Percentiles rank a stretch among this genome's conserved stretches.
Conservation (phyloP, 1,284 basidiomycete species). For the Malassezia vespertilionis region DNA sequence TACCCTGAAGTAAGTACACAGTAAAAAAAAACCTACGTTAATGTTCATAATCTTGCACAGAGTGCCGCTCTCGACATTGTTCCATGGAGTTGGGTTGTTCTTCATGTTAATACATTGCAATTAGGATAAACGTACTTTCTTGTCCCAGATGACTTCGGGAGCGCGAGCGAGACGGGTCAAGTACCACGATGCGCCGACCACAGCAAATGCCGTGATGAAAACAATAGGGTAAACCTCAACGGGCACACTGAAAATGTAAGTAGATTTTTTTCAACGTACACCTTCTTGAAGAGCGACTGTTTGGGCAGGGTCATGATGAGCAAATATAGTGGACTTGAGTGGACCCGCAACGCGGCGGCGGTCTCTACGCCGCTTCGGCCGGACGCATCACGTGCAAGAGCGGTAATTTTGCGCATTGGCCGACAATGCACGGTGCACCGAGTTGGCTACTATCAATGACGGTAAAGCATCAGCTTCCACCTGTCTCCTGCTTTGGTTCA, state of each 20-base stretch:
- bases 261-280: constrained; percentile 2
- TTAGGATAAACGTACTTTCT: constrained; percentile 29
- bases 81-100: constrained; percentile 45
- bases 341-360: too few species aligned
- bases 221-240: constrained; percentile 34
- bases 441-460: too few species aligned
- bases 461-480: too few species aligned
- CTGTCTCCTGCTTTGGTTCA: too few species aligned
- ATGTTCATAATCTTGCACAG: constrained; percentile 37
- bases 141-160: constrained; percentile 45
- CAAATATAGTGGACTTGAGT: too few species aligned
- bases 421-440: too few species aligned
- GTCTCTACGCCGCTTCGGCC: too few species aligned
- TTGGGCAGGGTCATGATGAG: too few species aligned
- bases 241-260: constrained; percentile 8
- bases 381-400: too few species aligned
- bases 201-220: constrained; percentile 34
- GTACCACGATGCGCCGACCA: constrained; percentile 40
- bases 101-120: background rate
- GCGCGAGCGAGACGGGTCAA: constrained; percentile 32
- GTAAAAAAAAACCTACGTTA: constrained; percentile 20
- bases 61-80: constrained; percentile 39
- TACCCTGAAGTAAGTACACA: constrained; percentile 11
- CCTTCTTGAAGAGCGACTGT: constrained; percentile 12
- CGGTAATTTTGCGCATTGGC: too few species aligned